Evolutionary conservation across 306 rosid species (phyloP).

Genomic region (Hippophae gyantsensis): DNA sequence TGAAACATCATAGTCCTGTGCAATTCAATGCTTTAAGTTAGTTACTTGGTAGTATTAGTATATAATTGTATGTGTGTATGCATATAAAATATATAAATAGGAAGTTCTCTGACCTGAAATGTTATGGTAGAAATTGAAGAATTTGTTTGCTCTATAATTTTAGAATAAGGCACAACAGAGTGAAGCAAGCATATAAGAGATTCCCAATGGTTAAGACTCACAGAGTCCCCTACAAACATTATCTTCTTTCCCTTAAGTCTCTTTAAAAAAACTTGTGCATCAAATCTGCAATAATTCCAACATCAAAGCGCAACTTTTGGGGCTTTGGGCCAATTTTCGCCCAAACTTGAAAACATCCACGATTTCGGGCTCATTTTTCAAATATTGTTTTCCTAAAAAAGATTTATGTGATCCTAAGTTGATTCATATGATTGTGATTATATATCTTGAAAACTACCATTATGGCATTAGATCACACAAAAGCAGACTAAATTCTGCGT

Average conservation of each 20-base stretch:
- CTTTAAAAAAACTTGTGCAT: conserved; percentile 33
- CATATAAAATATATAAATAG: not conserved
- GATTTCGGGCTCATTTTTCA: too few relatives aligned
- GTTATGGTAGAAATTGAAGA: conserved; percentile 10
- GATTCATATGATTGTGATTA: too few relatives aligned
- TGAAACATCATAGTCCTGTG: conserved; percentile 54
- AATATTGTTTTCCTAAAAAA: too few relatives aligned
- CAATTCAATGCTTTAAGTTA: not conserved
- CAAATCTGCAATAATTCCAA: conserved; percentile 31
- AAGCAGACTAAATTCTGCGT: too few relatives aligned
- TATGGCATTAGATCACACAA: too few relatives aligned
- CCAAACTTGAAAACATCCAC: too few relatives aligned
- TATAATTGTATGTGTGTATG: not conserved
- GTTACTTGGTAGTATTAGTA: not conserved
- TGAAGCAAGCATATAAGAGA: conserved; percentile 55
- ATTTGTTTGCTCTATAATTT: not conserved
- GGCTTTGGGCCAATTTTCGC: too few relatives aligned
- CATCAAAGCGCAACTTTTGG: not conserved
- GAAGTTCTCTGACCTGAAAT: conserved; percentile 24
- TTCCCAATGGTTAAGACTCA: conserved; percentile 49
- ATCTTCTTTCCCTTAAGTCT: conserved; percentile 40
- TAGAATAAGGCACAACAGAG: conserved; percentile 28
- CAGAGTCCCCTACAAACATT: conserved; percentile 64
- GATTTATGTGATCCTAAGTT: too few relatives aligned
- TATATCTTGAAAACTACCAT: too few relatives aligned